Conservation (phyloP, 345 rosid species). For the Aquilaria sinensis region DNA sequence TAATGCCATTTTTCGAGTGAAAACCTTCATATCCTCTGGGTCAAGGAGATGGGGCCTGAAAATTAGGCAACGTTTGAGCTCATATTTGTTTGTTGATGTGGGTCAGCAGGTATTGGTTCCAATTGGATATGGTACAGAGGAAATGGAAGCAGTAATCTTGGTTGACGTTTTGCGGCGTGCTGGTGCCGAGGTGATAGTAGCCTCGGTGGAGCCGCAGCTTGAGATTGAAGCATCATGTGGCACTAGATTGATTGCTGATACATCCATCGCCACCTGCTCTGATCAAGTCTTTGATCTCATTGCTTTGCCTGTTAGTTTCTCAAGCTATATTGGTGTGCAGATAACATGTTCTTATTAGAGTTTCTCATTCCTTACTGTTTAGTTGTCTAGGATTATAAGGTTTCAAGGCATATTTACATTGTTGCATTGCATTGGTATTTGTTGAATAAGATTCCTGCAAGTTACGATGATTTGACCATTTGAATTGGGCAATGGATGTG, state of each 20-base stretch:
- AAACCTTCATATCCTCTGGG: conserved; percentile 6
- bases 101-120: conserved; percentile 69
- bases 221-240: conserved; percentile 78
- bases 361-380: neutral
- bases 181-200: conserved; percentile 82
- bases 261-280: conserved; percentile 52
- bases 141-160: conserved; percentile 84
- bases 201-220: conserved; percentile 83
- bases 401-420: neutral
- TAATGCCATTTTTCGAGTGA: neutral
- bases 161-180: conserved; percentile 79
- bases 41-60: neutral
- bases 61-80: neutral
- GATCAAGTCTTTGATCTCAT: conserved; percentile 71
- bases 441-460: too few relatives aligned
- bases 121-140: conserved; percentile 85
- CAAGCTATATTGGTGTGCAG: neutral
- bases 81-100: conserved; percentile 10
- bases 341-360: neutral
- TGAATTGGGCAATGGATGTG: too few relatives aligned
- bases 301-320: conserved; percentile 76
- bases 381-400: neutral
- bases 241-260: conserved; percentile 70
- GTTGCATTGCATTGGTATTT: neutral
- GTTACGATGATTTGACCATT: too few relatives aligned